phyloP scores from a whole-genome alignment of 805 yeast genomes.

The Saccharomycopsis sp. region DNA sequence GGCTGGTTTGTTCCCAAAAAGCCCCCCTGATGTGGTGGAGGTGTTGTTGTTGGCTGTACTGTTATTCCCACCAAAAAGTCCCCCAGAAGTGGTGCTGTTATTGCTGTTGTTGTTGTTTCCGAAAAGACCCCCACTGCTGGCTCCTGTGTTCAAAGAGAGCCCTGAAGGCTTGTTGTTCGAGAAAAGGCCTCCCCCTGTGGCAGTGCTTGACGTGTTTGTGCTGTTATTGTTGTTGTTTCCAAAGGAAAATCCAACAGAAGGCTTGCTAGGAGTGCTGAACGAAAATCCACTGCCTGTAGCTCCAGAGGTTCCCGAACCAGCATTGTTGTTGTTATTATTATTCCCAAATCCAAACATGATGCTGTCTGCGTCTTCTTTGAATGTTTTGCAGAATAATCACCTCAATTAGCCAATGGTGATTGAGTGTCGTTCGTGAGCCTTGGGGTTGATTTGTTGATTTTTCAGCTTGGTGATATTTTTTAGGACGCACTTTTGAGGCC shows the following conservation, averaged over 20 bases:
- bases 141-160: neutral
- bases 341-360: slow-evolving; percentile 6
- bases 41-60: slow-evolving; percentile 2
- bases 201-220: neutral
- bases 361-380: no score
- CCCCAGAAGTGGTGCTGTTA: slow-evolving; percentile 1
- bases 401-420: slow-evolving; percentile 20
- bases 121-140: neutral
- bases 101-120: slow-evolving; percentile 1
- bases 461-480: no score
- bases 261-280: slow-evolving; percentile 1
- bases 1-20: slow-evolving; percentile 1
- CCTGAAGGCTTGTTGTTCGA: slow-evolving; percentile 2
- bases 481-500: no score
- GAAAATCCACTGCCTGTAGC: neutral
- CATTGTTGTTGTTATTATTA: slow-evolving; percentile 5
- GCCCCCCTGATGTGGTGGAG: neutral
- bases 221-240: neutral
- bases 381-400: no score
- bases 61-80: neutral
- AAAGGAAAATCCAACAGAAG: neutral
- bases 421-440: slow-evolving; percentile 9
- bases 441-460: neutral
- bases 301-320: neutral
- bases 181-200: neutral